Percentiles rank a stretch among this genome's conserved stretches.
Evolutionary conservation across 306 rosid species (phyloP).

Genomic region (Inga oerstediana): DNA sequence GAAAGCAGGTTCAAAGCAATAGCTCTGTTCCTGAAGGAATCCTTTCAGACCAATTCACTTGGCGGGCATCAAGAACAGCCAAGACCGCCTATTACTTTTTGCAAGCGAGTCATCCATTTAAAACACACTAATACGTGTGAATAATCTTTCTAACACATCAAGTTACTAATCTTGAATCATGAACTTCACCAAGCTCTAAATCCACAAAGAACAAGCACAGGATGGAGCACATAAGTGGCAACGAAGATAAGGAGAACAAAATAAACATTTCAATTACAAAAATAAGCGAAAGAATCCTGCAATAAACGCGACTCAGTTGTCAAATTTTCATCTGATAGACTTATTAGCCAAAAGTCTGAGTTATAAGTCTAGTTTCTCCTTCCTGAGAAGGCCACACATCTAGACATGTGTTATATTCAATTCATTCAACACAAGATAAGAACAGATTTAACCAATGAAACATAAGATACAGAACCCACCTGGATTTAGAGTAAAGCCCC

Average conservation of each 20-base stretch:
- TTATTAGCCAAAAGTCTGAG: conserved; percentile 8
- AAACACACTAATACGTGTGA: background rate
- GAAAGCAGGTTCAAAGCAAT: background rate
- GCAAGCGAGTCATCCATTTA: background rate
- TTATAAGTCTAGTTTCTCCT: background rate
- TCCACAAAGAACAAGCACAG: background rate
- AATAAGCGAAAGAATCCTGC: conserved; percentile 17
- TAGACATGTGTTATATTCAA: background rate
- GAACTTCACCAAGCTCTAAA: conserved; percentile 17
- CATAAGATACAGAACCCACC: conserved; percentile 49
- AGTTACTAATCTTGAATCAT: conserved; percentile 7
- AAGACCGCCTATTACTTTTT: conserved; percentile 11
- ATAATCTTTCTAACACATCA: background rate
- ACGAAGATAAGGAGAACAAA: background rate
- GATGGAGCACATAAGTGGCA: conserved; percentile 18
- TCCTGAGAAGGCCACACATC: conserved; percentile 14
- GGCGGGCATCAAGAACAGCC: background rate
- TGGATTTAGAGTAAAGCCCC: conserved; percentile 67
- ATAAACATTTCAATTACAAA: conserved; percentile 20
- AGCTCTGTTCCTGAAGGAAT: background rate
- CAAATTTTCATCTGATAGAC: background rate
- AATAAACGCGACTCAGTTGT: conserved; percentile 17
- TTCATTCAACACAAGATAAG: conserved; percentile 21
- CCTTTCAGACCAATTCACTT: background rate
- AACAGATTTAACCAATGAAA: conserved; percentile 27